Base-by-base conservation (phyloP, 176 grass and related monocot genomes). In the Musa itinerans region DNA sequence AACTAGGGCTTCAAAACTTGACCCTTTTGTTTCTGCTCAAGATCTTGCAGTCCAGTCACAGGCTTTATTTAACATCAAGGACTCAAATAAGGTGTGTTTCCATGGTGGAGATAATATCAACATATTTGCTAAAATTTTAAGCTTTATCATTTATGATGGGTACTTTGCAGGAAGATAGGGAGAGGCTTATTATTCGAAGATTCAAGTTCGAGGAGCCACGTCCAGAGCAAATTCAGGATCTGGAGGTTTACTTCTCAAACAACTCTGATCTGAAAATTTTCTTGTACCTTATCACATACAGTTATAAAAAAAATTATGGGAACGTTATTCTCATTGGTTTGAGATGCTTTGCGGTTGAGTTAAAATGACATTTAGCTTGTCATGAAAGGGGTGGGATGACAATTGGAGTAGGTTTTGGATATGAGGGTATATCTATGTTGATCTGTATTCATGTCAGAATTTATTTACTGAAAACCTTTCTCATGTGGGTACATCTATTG, bases 151-250 rank as follows among this genome's bases (percentile, higher is more conserved):
- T 63, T 59, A 75, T 48, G 85, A 4, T 87, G 52, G 53, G 48
- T 73, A 76, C 78, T 80, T 14, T 88, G 57, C 83, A 99, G 96
- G 96, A 99, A 79, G 96, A 99, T 77, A 85, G 96, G 27, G 87
- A 99, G 84, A 88, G 89, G 50, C 85, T 86, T 65, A 84, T 99
- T 77, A 80, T 87, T 59, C 81, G 90, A 22, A 94, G 85, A 80
- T 94, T 99, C 83, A 99, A 99, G 80, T 99, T 94, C 77, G 95
- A 99, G 89, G 90, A 99, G 68, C 90, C 86, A 22, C 88, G 95
- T 4, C 95, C 90, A 52, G 95, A 99, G 84, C 95, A 89, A 71
- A 94, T 99, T 80, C 90, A 99, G 76, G 95, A 99, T 62, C 69
- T 99, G 13, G 92, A 99, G 89, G 95, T 98, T 85, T 68, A 78